Base-by-base conservation (phyloP, 179 eudicot species). In the Spinacia oleracea region DNA sequence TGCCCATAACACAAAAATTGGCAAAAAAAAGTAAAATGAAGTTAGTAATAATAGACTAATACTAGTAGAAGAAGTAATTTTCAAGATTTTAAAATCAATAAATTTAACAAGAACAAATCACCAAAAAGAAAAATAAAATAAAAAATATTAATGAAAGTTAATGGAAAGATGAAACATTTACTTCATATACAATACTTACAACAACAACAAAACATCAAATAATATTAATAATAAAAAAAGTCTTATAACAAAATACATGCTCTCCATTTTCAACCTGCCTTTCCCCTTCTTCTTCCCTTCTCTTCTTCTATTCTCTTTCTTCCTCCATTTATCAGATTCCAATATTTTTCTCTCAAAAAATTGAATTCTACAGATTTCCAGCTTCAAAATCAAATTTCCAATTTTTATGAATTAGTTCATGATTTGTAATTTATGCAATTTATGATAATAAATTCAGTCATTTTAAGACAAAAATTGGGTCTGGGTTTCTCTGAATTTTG, bases 191-290 rank as follows among this genome's bases (percentile, higher is more conserved):
- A 73, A 79, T 79, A 63, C 79, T 38, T 72, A 72, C 75, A 74
- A 74, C 74, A 80, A 79, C 82, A 74, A 80, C 81, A 80, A 67
- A 70, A 78, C 78, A 80, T 67, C 78, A 80, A 67, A 79, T 29
- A 32, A 14, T 4, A 70, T 23, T 38, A 73, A 46, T 16, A 9
- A 70, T 3, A 68, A 45, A 70, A 15, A 72, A 72, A 76, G 78
- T 84, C 83, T 77, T 82, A 23, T 48, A 79, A 83, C 81, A 87
- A 86, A 79, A 82, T 80, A 83, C 85, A 77, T 81, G 76, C 73
- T 70, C 85, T 84, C 83, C 83, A 75, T 77, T 84, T 88, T 89
- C 91, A 87, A 93, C 92, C 91, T 91, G 84, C 88, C 85, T 79
- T 89, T 89, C 82, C 87, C 86, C 84, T 84, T 81, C 81, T 79